These are phyloP conservation scores for Penicillium janthinellum DNA, from an alignment of 2,329 filamentous ascomycete genomes.

Conservation along the genomic window DNA sequence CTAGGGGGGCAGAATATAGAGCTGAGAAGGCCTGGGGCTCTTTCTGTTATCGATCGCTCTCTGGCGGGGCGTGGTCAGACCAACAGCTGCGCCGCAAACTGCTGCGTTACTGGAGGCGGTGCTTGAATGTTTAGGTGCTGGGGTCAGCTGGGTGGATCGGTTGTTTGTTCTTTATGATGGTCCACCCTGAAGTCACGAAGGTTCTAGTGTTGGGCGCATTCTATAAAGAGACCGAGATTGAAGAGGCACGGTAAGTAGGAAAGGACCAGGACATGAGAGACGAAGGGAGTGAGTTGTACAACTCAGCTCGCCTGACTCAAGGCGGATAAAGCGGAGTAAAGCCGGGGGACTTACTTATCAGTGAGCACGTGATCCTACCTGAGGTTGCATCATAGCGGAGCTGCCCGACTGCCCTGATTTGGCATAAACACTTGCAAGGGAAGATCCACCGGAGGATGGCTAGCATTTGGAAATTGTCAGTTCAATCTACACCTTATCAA, in stretches of 20 bases:
- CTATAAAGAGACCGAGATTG: neutral
- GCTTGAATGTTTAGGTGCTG: conserved; percentile 16
- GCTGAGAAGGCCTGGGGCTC: neutral
- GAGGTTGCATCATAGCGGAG: conserved; percentile 1
- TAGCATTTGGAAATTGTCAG: neutral
- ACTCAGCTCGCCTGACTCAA: conserved; percentile 2
- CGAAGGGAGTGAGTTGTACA: neutral
- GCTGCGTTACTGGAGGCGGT: conserved; percentile 5
- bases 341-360: conserved; percentile 9
- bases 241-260: neutral
- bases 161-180: conserved; percentile 19
- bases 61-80: neutral
- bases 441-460: neutral
- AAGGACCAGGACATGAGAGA: neutral
- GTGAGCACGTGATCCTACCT: conserved; percentile 9
- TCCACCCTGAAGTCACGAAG: conserved; percentile 27
- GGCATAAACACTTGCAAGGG: neutral
- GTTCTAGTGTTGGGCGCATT: conserved; percentile 7
- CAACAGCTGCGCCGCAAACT: conserved; percentile 2
- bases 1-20: neutral
- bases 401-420: neutral
- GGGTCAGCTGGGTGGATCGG: conserved; percentile 27
- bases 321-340: conserved; percentile 3
- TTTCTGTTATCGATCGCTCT: neutral
- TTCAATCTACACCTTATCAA: neutral